Evolutionary conservation across 148 eudicot genomes (phyloP).

Genomic region (Nyssa sinensis): DNA sequence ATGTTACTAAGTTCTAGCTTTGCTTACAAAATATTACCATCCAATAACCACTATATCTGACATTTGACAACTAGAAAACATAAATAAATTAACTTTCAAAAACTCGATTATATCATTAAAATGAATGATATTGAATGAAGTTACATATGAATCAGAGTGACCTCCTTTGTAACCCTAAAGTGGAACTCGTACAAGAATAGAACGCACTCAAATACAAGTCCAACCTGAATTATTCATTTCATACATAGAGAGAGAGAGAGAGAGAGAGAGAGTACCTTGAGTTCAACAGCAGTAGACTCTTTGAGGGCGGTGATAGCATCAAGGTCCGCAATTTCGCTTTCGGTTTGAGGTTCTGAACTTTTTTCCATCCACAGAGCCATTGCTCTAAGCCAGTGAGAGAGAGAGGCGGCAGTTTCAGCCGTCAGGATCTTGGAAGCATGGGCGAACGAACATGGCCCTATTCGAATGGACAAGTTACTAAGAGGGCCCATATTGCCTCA

Average conservation of each 20-base stretch:
- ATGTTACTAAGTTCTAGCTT: background rate
- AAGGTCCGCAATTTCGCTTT: slow-evolving; percentile 59
- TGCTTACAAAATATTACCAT: background rate
- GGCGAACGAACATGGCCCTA: too few relatives aligned
- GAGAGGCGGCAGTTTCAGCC: background rate
- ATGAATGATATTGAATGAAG: background rate
- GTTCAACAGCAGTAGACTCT: slow-evolving; percentile 71
- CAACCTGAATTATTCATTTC: background rate
- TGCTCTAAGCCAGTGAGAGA: background rate
- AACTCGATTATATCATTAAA: background rate
- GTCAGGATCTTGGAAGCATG: too few relatives aligned
- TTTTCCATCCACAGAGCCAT: slow-evolving; percentile 82
- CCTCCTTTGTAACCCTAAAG: background rate
- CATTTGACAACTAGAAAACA: background rate
- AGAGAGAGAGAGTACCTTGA: slow-evolving; percentile 52
- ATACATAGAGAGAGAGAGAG: background rate
- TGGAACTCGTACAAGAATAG: background rate
- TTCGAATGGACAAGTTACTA: too few relatives aligned
- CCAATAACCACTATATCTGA: background rate
- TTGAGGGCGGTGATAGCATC: slow-evolving; percentile 76
- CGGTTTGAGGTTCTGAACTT: slow-evolving; percentile 63
- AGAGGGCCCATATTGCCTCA: too few relatives aligned
- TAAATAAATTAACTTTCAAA: background rate
- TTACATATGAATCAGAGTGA: background rate
- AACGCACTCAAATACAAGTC: background rate